phyloP scores from a whole-genome alignment of 2,329 filamentous ascomycete genomes.

The Diaporthe sp. region DNA sequence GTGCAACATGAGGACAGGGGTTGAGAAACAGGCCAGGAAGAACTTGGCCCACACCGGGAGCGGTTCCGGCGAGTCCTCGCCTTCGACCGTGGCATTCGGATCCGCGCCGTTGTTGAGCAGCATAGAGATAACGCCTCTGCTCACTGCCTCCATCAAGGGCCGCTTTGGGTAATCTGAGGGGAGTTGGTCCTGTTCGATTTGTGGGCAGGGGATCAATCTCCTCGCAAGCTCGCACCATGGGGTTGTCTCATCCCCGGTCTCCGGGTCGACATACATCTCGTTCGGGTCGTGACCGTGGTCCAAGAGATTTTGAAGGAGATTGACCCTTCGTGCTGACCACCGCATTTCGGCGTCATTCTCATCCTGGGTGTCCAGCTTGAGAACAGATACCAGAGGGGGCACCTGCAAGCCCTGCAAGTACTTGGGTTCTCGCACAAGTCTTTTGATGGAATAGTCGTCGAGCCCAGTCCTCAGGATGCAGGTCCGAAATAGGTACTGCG shows the following conservation, averaged over 20 bases:
- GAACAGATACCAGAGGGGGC: background rate
- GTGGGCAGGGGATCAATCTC: slow-evolving; percentile 2
- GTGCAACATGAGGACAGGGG: background rate
- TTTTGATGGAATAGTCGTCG: background rate
- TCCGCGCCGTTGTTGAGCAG: background rate
- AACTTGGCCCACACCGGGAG: background rate
- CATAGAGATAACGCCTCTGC: background rate
- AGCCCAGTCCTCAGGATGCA: slow-evolving; percentile 8
- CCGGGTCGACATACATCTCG: background rate
- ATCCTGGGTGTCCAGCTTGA: background rate
- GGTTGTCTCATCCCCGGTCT: background rate
- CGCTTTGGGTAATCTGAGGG: background rate
- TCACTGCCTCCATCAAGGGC: background rate
- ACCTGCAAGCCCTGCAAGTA: background rate
- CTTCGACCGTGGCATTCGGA: background rate
- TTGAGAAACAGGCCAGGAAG: slow-evolving; percentile 1
- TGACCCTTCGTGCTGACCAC: slow-evolving; percentile 8
- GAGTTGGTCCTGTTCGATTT: background rate
- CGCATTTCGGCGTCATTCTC: background rate
- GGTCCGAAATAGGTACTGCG: background rate
- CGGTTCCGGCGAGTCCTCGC: slow-evolving; percentile 5
- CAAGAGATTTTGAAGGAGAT: slow-evolving; percentile 9
- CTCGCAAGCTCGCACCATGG: slow-evolving; percentile 3
- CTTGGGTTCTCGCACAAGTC: background rate
- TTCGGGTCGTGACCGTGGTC: background rate